These are phyloP conservation scores for Lentinus polychrous DNA, from an alignment of 1,284 basidiomycete species.

Conservation along the genomic window DNA sequence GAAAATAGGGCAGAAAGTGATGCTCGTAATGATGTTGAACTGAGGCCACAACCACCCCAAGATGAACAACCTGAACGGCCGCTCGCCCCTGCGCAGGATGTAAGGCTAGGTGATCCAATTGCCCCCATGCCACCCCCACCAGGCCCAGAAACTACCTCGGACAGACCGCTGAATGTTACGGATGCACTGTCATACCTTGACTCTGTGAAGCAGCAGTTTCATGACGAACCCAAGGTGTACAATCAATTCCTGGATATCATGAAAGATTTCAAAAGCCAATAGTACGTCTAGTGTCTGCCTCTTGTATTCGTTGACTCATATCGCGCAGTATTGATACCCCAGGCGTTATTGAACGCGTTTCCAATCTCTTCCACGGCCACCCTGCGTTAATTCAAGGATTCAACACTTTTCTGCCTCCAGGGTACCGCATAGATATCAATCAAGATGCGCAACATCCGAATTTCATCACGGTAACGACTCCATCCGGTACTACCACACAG, in stretches of 20 bases:
- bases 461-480: conserved; percentile 86
- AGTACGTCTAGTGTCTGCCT: conserved; percentile 41
- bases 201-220: conserved; percentile 86
- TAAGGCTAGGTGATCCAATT: too few species aligned
- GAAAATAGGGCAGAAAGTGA: too few species aligned
- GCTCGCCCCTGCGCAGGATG: too few species aligned
- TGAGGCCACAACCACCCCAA: too few species aligned
- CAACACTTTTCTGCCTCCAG: conserved; percentile 94
- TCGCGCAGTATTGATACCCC: conserved; percentile 88
- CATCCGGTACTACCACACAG: conserved; percentile 40
- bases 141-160: background rate
- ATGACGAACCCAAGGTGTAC: conserved; percentile 86
- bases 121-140: background rate
- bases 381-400: conserved; percentile 93
- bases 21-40: too few species aligned
- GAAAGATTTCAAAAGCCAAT: conserved; percentile 95
- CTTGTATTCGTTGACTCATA: conserved; percentile 7
- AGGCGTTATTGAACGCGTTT: conserved; percentile 93
- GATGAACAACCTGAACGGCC: too few species aligned
- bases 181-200: conserved; percentile 95
- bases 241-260: conserved; percentile 95
- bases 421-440: conserved; percentile 87
- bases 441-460: conserved; percentile 50
- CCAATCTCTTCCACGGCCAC: conserved; percentile 88
- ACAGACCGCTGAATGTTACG: conserved; percentile 62